Evolutionary conservation across 768 basidiomycete species (phyloP), one percentile per base, ranked within the genome.

Genomic region (Kwoniella heveanensis): DNA sequence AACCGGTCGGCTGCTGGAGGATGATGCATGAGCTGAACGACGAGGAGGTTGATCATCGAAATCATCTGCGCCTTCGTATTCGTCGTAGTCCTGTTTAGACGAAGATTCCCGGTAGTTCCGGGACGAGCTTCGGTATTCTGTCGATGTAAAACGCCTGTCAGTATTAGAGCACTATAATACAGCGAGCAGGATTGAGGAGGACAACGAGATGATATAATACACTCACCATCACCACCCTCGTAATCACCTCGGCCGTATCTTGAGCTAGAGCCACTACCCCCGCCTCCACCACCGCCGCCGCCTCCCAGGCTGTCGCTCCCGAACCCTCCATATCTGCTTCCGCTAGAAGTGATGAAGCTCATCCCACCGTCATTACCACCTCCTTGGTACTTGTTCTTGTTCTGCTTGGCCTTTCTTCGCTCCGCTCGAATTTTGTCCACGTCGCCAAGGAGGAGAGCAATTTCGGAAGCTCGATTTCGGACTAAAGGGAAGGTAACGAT

Each of bases 61-160:
- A 62, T 92, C 92, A 39, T 84, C 84, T 1, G 95, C 95, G 13
- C 95, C 96, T 68, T 95, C 90, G 79, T 99, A 99, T 78, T 97
- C 94, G 72, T 98, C 94, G 68, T 87, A 97, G 25, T 85, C 85
- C 10, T 37, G 62, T 36, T 60, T 44, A 21, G 68, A 56, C 26
- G 62, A 44, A 0, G 60, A 55, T 13, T 49, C 56, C 8, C 67
- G 50, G 39, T 57, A 62, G 21, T 49, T 52, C 46, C 63, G 61
- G 21, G 81, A 81, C 60, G 67, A 67, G 1, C 62, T 66, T 30
- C 71, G 61, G 26, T 58, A 68, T 65, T 65, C 61, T 65, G 55
- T 8, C n/a, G n/a, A n/a, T n/a, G n/a, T n/a, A n/a, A n/a, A n/a
- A n/a, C n/a, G n/a, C n/a, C n/a, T n/a, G n/a, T n/a, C n/a, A n/a